Evolutionary conservation across 768 basidiomycete species (phyloP), one percentile per base, ranked within the genome.

Genomic region (Suillus spraguei): DNA sequence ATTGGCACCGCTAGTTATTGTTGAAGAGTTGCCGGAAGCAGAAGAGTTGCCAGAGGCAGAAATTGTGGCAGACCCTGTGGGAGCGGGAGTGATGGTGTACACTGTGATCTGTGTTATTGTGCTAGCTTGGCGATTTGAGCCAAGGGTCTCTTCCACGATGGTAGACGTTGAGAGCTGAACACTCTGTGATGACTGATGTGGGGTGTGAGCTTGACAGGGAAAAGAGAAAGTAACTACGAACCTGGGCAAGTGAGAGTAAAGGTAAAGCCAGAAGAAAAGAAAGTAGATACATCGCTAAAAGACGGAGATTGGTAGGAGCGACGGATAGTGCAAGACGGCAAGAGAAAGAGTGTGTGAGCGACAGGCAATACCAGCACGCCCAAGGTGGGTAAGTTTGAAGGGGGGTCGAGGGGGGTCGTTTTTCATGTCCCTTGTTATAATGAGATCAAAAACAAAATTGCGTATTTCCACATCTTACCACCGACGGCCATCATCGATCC

Each of bases 21-120:
- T 28, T 20, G 39, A 73, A 11, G 28, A 28, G 28, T 28, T 28
- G 28, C 28, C 28, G 4, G 28, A 28, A 28, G 28, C 28, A 28
- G 28, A 65, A 47, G 64, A 60, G 65, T 49, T 73, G 36, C 61
- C 73, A 24, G 75, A 70, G 33, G 66, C 68, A 35, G 67, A 68
- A 44, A 54, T 55, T 4, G 72, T 65, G 35, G 64, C 69, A 20
- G 65, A 61, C 11, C 66, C 65, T 7, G 72, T 64, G 17, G 64
- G 61, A 33, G 75, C 65, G 28, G 73, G 73, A 20, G 84, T 82
- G 44, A 83, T 75, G 17, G 87, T 83, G 66, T 85, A 69, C 62
- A 85, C 76, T 44, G 78, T 66, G 28, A 85, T 74, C 33, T 74
- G 68, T 1, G 80, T 78, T 62, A 76, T 67, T 39, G 83, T 82